Base-by-base conservation (phyloP, 345 rosid genomes). In the Boechera divaricarpa region DNA sequence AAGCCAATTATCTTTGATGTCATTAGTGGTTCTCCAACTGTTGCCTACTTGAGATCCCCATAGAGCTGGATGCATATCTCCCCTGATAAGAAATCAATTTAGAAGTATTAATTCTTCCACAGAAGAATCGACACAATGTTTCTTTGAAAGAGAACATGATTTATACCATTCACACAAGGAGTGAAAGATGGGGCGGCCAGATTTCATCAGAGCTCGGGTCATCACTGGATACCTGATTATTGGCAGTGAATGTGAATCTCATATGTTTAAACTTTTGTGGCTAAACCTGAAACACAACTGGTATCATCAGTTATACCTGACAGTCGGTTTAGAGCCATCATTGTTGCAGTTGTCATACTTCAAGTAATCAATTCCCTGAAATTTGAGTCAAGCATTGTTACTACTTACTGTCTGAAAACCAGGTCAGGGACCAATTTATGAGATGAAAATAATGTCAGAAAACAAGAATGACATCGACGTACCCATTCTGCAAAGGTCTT, bases 1-100 rank as follows among this genome's bases (percentile, higher is more conserved):
- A 18, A 77, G 77, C 97, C 98, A 94, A 2, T 54, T 74, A 84
- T 94, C 97, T 49, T 77, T 11, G 75, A 94, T 94, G 78, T 90
- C 95, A 47, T 82, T 82, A 39, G 98, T 90, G 33, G 98, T 94
- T 82, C 98, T 90, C 97, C 98, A 94, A 81, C 98, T 92, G 79
- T 94, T 94, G 68, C 98, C 98, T 38, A 92, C 77, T 18, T 45
- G 76, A 52, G 78, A 70, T 12, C 97, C 98, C 98, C 98, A 92
- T 6, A 82, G 82, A 79, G 98, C 98, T 9, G 98, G 98, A 75
- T 94, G 97, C 91, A 90, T 70, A 71, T 89, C 88, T 66, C 98
- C 98, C 92, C 92, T 90, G 53, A 32, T 35, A 67, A 64, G 7
- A 29, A 41, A 7, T 0, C 38, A 35, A 0, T 10, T 9, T 9